Base-by-base conservation (phyloP, 257 asterid species). In the Solanum pinnatisectum region DNA sequence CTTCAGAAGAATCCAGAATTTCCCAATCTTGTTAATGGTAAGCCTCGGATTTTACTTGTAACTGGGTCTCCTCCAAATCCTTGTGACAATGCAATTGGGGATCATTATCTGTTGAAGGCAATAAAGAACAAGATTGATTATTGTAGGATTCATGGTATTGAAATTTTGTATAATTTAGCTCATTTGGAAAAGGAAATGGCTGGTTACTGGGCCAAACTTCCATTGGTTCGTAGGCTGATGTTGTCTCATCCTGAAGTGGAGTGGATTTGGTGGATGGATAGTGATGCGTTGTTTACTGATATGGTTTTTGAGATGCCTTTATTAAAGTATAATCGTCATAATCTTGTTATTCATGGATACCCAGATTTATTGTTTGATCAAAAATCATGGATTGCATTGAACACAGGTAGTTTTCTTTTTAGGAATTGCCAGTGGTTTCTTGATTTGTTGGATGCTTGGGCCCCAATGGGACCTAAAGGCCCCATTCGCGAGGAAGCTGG, bases 251-350 rank as follows among this genome's bases (percentile, higher is more conserved):
- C 99, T 12, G 99, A 96, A 87, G 95, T 95, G 3, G 98, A 96
- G 92, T 96, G 98, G 98, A 90, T 96, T 87, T 96, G 99, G 99
- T 96, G 98, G 99, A 94, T 96, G 98, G 98, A 95, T 67, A 95
- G 98, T 89, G 99, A 96, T 93, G 98, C 98, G 16, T 52, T 96
- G 91, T 95, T 96, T 87, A 94, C 99, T 10, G 99, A 96, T 37
- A 95, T 96, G 98, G 89, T 88, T 27, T 96, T 96, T 84, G 98
- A 93, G 90, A 44, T 96, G 5, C 98, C 99, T 4, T 86, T 90
- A 35, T 32, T 63, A 6, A 95, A 93, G 95, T 96, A 96, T 71
- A 89, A 91, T 78, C 92, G 90, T 74, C 67, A 91, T 63, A 96
- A 95, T 82, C 84, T 96, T 92, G 98, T 96, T 49, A 91, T 96